Conservation (phyloP, 1,284 basidiomycete species). For the Ustilago bromivora region DNA sequence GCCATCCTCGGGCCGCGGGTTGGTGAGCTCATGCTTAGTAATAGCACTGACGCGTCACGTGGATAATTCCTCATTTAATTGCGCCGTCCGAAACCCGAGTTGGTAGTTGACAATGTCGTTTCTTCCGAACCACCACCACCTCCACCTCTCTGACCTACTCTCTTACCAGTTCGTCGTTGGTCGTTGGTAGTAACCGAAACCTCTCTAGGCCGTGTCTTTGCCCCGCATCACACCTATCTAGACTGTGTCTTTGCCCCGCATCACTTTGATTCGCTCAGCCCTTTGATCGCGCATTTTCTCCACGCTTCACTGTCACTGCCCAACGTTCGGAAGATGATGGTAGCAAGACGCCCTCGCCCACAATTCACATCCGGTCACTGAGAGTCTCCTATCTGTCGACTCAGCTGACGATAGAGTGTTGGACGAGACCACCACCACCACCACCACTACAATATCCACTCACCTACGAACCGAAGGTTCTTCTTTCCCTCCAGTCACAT, state of each 20-base stretch:
- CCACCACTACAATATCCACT: not conserved
- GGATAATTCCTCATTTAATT: too few relatives aligned
- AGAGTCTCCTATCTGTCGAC: too few relatives aligned
- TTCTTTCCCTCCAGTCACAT: not conserved
- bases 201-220: not conserved
- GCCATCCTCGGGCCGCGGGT: too few relatives aligned
- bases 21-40: too few relatives aligned
- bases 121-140: too few relatives aligned
- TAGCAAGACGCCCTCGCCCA: constrained; percentile 2
- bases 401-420: not conserved
- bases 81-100: too few relatives aligned
- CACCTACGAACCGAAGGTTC: not conserved
- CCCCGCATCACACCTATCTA: constrained; percentile 8
- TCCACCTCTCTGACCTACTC: too few relatives aligned
- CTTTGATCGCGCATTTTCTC: not conserved
- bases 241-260: constrained; percentile 4
- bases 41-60: too few relatives aligned
- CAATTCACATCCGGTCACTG: not conserved
- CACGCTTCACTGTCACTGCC: not conserved
- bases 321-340: constrained; percentile 5
- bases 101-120: too few relatives aligned
- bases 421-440: not conserved
- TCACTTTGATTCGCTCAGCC: constrained; percentile 7
- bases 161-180: too few relatives aligned
- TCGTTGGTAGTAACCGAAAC: too few relatives aligned